These are phyloP conservation scores for Dendrobium chrysotoxum DNA, from an alignment of 106 monocot species.

Conservation along the genomic window DNA sequence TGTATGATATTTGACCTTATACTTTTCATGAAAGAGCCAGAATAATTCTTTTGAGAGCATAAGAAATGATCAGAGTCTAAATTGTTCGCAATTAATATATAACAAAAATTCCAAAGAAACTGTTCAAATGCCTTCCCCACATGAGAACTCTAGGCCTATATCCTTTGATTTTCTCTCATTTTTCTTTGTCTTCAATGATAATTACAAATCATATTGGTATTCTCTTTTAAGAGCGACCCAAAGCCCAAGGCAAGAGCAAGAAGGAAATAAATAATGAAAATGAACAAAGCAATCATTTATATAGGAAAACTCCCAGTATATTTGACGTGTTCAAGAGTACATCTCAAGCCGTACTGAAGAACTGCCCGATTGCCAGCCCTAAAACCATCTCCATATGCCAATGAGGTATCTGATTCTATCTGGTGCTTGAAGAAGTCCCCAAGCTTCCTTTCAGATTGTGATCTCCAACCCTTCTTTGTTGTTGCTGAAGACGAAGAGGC, in stretches of 20 bases:
- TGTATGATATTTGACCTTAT: too few species aligned
- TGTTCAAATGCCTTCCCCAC: too few species aligned
- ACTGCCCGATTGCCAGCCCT: constrained; percentile 58
- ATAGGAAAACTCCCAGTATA: constrained; percentile 58
- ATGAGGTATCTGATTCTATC: constrained; percentile 55
- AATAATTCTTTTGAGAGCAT: too few species aligned
- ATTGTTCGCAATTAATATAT: too few species aligned
- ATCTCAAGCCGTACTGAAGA: constrained; percentile 41
- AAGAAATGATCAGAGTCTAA: too few species aligned
- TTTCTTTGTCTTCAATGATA: background rate
- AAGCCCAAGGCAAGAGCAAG: background rate
- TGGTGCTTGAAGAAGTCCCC: constrained; percentile 74
- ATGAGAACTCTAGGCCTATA: background rate
- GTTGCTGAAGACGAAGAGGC: constrained; percentile 16
- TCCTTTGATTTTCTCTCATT: background rate
- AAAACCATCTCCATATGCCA: constrained; percentile 71
- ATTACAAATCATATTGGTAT: background rate
- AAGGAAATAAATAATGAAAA: background rate
- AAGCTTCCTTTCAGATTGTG: constrained; percentile 53
- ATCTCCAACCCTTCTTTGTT: constrained; percentile 39
- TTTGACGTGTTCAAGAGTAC: constrained; percentile 62
- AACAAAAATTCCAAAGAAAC: too few species aligned
- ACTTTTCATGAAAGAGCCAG: too few species aligned
- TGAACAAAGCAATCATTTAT: constrained; percentile 2
- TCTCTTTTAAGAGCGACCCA: background rate